Conservation (phyloP, 441 rosid genomes). For the Raphanus hybrid region DNA sequence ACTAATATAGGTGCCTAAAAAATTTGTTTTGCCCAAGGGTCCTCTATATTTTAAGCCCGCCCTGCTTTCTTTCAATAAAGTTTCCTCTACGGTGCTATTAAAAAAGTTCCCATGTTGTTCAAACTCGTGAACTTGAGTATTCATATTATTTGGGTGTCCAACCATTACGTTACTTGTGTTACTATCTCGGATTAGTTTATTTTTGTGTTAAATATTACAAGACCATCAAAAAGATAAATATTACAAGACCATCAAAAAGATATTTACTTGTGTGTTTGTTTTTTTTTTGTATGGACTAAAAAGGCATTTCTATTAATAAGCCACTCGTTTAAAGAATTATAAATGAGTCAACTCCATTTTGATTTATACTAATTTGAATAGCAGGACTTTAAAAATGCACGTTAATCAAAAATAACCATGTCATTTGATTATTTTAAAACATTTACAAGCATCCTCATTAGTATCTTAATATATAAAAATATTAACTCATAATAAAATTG, state of each 20-base stretch:
- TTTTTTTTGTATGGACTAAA: neutral
- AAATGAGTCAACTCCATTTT: neutral
- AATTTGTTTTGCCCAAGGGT: too few relatives aligned
- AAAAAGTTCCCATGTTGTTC: neutral
- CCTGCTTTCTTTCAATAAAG: neutral
- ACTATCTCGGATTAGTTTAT: neutral
- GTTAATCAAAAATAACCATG: neutral
- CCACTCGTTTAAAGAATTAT: neutral
- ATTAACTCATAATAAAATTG: neutral
- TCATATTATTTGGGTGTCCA: neutral
- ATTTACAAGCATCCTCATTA: neutral
- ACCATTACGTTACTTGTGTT: neutral
- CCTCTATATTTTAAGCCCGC: too few relatives aligned
- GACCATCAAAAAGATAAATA: neutral
- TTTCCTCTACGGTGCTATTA: neutral
- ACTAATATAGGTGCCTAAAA: too few relatives aligned
- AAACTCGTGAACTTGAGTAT: neutral
- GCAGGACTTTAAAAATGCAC: neutral
- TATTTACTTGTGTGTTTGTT: neutral
- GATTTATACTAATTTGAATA: neutral
- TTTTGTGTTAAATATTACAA: neutral
- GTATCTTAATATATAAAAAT: neutral
- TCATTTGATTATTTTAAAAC: neutral
- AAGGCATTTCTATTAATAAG: neutral
- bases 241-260: neutral